These are phyloP conservation scores for Trametes polyzona DNA, from an alignment of 1,284 basidiomycete genomes.

Conservation along the genomic window DNA sequence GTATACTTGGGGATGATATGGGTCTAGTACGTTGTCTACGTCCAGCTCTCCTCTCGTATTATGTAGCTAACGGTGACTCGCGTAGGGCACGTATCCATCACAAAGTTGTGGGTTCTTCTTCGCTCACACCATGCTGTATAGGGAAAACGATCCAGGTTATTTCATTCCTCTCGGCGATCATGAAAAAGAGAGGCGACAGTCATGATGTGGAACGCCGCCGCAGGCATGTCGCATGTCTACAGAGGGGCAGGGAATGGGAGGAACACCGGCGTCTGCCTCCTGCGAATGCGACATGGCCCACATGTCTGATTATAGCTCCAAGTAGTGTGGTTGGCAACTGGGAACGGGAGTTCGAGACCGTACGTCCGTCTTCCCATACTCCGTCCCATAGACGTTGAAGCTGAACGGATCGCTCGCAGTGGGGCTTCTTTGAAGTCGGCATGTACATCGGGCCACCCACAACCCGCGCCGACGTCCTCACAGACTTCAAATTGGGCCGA, in stretches of 20 bases:
- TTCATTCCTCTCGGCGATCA: conserved; percentile 83
- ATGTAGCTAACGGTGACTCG: neutral
- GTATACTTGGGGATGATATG: conserved; percentile 89
- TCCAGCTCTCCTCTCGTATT: neutral
- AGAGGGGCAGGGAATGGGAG: conserved; percentile 62
- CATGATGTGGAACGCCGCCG: conserved; percentile 65
- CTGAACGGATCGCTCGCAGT: conserved; percentile 47
- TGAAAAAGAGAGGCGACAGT: conserved; percentile 72
- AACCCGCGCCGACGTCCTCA: conserved; percentile 56
- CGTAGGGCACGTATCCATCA: conserved; percentile 4
- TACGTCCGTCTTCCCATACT: conserved; percentile 33
- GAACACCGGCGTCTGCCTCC: conserved; percentile 56
- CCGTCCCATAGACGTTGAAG: neutral
- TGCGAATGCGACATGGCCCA: conserved; percentile 75
- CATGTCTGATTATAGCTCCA: conserved; percentile 81
- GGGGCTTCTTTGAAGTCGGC: conserved; percentile 83
- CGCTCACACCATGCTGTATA: neutral
- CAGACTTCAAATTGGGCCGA: conserved; percentile 74
- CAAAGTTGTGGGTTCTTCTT: neutral
- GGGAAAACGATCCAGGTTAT: conserved; percentile 92
- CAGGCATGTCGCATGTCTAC: conserved; percentile 62
- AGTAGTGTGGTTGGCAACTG: conserved; percentile 81
- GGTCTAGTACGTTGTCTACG: conserved; percentile 60
- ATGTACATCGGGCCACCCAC: conserved; percentile 58
- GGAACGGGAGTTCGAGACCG: conserved; percentile 78